Percentiles rank a stretch among this genome's conserved stretches.
Evolutionary conservation across 768 basidiomycete genomes (phyloP).

Genomic region (Russula dissimulans): DNA sequence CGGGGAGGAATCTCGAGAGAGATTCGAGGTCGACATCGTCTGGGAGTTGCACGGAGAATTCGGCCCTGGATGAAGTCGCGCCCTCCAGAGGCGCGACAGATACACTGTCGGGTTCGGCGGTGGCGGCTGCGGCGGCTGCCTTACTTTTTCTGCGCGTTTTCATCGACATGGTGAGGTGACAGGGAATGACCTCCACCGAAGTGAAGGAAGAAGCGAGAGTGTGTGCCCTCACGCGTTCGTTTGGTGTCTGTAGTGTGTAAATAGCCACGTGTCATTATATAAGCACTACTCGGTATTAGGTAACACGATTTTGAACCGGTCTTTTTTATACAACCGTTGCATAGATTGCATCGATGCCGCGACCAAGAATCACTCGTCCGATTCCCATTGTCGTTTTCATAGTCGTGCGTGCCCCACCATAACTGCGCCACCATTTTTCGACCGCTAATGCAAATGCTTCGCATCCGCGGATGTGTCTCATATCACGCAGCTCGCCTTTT

Average conservation of each 20-base stretch:
- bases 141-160: slow-evolving; percentile 59
- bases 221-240: too few relatives aligned
- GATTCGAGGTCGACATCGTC: slow-evolving; percentile 57
- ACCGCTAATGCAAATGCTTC: background rate
- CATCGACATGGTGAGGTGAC: slow-evolving; percentile 32
- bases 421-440: too few relatives aligned
- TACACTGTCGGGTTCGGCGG: slow-evolving; percentile 19
- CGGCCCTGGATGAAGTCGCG: slow-evolving; percentile 30
- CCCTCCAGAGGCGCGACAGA: slow-evolving; percentile 29
- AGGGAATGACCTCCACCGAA: background rate
- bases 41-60: slow-evolving; percentile 41
- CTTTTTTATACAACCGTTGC: too few relatives aligned
- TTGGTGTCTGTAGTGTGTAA: too few relatives aligned
- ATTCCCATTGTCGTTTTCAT: background rate
- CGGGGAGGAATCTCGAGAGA: slow-evolving; percentile 53
- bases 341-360: too few relatives aligned
- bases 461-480: too few relatives aligned
- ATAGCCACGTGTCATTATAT: too few relatives aligned
- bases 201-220: background rate
- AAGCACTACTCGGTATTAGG: too few relatives aligned
- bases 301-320: too few relatives aligned
- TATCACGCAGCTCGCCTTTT: background rate
- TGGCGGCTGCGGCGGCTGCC: slow-evolving; percentile 33
- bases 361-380: background rate
- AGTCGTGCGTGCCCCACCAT: background rate